Conservation (phyloP, 805 yeast genomes). For the Diddensiella caesifluorescens region DNA sequence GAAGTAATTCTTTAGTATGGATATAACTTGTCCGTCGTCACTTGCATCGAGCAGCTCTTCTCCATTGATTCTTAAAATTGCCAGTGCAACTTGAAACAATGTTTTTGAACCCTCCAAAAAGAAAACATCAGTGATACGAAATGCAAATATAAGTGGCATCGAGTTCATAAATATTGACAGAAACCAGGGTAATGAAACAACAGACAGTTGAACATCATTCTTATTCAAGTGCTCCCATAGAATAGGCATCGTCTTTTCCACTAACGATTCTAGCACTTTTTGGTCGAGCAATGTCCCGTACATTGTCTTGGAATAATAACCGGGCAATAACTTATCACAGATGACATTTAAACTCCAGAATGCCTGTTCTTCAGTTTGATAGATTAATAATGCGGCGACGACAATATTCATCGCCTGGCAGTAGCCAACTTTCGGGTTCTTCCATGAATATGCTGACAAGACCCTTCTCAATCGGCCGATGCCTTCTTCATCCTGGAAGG, state of each 20-base stretch:
- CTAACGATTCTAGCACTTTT: conserved; percentile 84
- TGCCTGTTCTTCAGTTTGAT: conserved; percentile 94
- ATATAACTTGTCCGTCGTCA: conserved; percentile 90
- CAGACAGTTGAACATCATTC: conserved; percentile 84
- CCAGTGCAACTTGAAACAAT: conserved; percentile 87
- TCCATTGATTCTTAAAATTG: conserved; percentile 82
- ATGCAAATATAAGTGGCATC: conserved; percentile 92
- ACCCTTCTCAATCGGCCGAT: conserved; percentile 80
- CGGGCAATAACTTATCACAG: conserved; percentile 85
- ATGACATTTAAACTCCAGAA: conserved; percentile 82
- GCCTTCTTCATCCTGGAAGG: conserved; percentile 84
- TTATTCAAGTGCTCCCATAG: conserved; percentile 75
- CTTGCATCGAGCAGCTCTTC: conserved; percentile 71
- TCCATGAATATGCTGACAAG: conserved; percentile 92
- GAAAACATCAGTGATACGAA: conserved; percentile 83
- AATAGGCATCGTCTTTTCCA: conserved; percentile 83
- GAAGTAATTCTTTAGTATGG: conserved; percentile 78
- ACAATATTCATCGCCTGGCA: conserved; percentile 98
- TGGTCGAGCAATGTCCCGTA: conserved; percentile 94
- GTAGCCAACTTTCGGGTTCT: conserved; percentile 93
- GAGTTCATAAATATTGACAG: conserved; percentile 81
- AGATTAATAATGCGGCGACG: conserved; percentile 45
- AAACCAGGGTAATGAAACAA: conserved; percentile 95
- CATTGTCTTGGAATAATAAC: conserved; percentile 95
- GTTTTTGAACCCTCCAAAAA: conserved; percentile 86